Conservation (phyloP, 75 land plant species). For the Isoetes taiwanensis region DNA sequence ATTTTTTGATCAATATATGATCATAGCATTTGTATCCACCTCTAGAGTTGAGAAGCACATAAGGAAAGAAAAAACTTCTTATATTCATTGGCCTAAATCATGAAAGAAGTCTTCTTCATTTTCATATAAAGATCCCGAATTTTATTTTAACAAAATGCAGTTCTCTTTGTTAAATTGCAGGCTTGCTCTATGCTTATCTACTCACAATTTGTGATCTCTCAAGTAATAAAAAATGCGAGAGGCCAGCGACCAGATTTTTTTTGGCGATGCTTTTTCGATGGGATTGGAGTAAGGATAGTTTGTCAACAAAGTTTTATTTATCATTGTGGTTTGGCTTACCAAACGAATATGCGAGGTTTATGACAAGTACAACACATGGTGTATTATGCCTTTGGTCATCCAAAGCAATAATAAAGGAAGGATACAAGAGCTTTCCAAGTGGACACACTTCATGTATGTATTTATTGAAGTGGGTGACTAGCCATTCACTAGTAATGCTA, state of each 20-base stretch:
- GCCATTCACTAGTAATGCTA: neutral
- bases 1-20: too few species aligned
- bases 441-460: neutral
- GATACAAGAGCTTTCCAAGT: constrained; percentile 4
- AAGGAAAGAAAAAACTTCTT: too few species aligned
- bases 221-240: constrained; percentile 73
- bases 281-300: constrained; percentile 29
- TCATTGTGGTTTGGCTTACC: too few species aligned
- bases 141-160: too few species aligned
- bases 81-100: too few species aligned
- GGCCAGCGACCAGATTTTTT: constrained; percentile 89
- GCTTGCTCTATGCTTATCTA: constrained; percentile 52
- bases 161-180: too few species aligned
- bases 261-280: constrained; percentile 92
- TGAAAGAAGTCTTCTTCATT: too few species aligned
- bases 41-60: too few species aligned
- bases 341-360: too few species aligned
- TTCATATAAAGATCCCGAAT: too few species aligned
- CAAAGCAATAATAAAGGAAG: neutral
- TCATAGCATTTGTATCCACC: too few species aligned
- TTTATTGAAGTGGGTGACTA: neutral
- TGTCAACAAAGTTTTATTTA: neutral
- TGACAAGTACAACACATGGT: too few species aligned
- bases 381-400: neutral
- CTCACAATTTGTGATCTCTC: constrained; percentile 67